phyloP scores from a whole-genome alignment of 768 basidiomycete species.

The Cytidiella melzeri region DNA sequence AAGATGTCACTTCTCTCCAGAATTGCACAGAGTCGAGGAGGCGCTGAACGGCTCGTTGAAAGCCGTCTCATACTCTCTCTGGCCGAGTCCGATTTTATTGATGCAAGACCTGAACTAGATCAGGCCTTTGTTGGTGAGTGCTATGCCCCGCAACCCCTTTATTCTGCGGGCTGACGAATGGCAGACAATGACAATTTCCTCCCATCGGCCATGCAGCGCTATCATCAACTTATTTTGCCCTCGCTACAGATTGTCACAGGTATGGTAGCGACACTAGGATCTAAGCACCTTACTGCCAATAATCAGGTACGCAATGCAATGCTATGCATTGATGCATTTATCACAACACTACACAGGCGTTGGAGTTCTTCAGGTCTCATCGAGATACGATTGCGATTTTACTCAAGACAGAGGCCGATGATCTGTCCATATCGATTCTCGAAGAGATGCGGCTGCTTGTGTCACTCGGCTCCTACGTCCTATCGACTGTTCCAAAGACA shows the following conservation, averaged over 20 bases:
- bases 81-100: constrained; percentile 82
- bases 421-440: constrained; percentile 56
- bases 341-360: constrained; percentile 51
- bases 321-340: no score
- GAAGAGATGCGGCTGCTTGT: constrained; percentile 80
- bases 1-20: constrained; percentile 88
- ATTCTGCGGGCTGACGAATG: constrained; percentile 6
- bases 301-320: constrained; percentile 55
- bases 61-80: constrained; percentile 68
- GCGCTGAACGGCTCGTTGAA: constrained; percentile 82
- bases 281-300: constrained; percentile 56
- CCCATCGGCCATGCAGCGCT: constrained; percentile 80
- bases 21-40: constrained; percentile 74
- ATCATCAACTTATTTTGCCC: constrained; percentile 87
- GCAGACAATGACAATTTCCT: constrained; percentile 82
- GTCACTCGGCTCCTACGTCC: constrained; percentile 58
- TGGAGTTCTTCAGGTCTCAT: constrained; percentile 79
- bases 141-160: not conserved
- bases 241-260: constrained; percentile 77
- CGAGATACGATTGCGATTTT: constrained; percentile 79
- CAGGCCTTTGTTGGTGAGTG: constrained; percentile 72
- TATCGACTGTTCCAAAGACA: constrained; percentile 65
- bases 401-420: constrained; percentile 66
- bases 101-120: constrained; percentile 78
- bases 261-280: constrained; percentile 71